Evolutionary conservation across 2,329 filamentous ascomycete species (phyloP).

Genomic region (Pezicula neosporulosa): DNA sequence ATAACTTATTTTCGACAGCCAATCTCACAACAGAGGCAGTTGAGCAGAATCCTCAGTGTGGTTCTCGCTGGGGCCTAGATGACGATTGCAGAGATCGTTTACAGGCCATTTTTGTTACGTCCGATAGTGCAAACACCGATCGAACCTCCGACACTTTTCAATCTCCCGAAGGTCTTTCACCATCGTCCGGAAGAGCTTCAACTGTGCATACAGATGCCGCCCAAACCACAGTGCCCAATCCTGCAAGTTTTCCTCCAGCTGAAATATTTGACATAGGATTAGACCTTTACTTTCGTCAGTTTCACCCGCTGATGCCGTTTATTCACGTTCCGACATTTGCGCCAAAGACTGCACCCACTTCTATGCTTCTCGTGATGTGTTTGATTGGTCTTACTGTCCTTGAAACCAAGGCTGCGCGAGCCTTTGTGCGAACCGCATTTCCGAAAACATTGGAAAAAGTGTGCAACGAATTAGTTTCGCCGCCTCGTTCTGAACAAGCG

Average conservation of each 20-base stretch:
- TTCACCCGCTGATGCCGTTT: conserved; percentile 48
- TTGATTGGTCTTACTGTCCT: conserved; percentile 48
- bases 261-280: conserved; percentile 51
- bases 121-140: conserved; percentile 16
- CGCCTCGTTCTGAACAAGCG: conserved; percentile 8
- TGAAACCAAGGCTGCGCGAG: conserved; percentile 46
- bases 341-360: conserved; percentile 41
- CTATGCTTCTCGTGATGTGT: conserved; percentile 48
- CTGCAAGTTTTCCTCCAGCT: conserved; percentile 41
- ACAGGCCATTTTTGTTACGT: conserved; percentile 30
- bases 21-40: conserved; percentile 18
- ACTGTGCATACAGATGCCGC: conserved; percentile 22
- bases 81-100: conserved; percentile 37
- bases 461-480: conserved; percentile 15
- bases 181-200: conserved; percentile 21
- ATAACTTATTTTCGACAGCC: conserved; percentile 35
- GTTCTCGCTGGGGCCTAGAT: conserved; percentile 33
- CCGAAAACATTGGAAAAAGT: conserved; percentile 19
- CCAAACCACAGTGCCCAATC: conserved; percentile 19
- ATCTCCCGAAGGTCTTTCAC: conserved; percentile 14
- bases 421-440: conserved; percentile 34
- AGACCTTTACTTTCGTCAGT: conserved; percentile 50
- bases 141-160: conserved; percentile 11
- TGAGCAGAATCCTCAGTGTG: conserved; percentile 21
- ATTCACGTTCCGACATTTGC: conserved; percentile 50